Conservation (phyloP, 192 early-diverging fungal genomes). For the Linnemannia schmuckeri region DNA sequence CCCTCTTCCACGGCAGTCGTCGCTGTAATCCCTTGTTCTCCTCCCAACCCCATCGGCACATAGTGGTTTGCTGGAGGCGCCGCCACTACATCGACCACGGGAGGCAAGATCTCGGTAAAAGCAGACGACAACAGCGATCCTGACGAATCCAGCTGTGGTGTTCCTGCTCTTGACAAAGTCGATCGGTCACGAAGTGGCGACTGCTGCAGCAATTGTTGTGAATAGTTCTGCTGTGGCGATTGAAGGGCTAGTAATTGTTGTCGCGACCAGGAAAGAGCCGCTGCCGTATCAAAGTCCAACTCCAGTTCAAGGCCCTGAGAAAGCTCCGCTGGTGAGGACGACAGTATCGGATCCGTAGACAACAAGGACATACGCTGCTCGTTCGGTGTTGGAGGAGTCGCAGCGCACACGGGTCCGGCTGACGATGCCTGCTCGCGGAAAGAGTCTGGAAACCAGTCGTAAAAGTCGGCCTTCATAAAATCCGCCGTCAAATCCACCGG, state of each 20-base stretch:
- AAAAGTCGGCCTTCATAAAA: constrained; percentile 16
- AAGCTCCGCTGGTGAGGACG: constrained; percentile 38
- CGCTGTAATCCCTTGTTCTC: not conserved
- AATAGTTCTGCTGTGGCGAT: constrained; percentile 16
- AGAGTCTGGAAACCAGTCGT: constrained; percentile 45
- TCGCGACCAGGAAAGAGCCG: constrained; percentile 28
- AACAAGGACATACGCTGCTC: constrained; percentile 29
- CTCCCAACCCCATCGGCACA: constrained; percentile 36
- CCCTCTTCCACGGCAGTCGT: not conserved
- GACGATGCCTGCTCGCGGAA: not conserved
- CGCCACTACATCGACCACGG: not conserved
- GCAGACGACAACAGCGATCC: constrained; percentile 23
- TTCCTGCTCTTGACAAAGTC: constrained; percentile 24
- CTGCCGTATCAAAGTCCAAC: constrained; percentile 27
- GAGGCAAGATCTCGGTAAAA: constrained; percentile 18
- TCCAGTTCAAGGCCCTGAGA: constrained; percentile 27
- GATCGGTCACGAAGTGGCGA: not conserved
- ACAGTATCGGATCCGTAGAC: constrained; percentile 28
- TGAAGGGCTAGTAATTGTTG: constrained; percentile 13
- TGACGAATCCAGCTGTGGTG: constrained; percentile 29
- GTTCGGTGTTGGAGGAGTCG: not conserved
- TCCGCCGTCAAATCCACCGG: constrained; percentile 17
- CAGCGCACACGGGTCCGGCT: not conserved
- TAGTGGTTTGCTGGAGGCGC: constrained; percentile 18
- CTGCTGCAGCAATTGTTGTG: constrained; percentile 1